Evolutionary conservation across 805 yeast species (phyloP).

Genomic region (Saturnispora sanitii): DNA sequence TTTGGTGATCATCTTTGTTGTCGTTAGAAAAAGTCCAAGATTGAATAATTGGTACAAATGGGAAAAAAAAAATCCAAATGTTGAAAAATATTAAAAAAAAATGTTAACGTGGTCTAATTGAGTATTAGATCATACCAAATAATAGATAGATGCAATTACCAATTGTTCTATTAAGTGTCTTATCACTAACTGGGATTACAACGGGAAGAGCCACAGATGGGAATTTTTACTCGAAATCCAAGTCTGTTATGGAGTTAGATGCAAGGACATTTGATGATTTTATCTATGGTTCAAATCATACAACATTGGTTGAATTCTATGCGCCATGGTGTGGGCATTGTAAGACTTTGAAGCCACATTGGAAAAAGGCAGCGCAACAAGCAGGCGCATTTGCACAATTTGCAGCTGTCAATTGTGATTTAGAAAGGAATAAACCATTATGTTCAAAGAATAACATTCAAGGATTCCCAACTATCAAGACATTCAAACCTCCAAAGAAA

Average conservation of each 20-base stretch:
- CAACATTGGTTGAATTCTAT: conserved; percentile 77
- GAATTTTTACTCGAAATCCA: conserved; percentile 18
- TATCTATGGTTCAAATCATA: conserved; percentile 60
- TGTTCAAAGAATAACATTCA: conserved; percentile 57
- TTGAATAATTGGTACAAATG: not conserved
- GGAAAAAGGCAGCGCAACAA: conserved; percentile 50
- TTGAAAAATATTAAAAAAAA: not conserved
- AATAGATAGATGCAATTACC: not conserved
- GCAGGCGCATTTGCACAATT: conserved; percentile 51
- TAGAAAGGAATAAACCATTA: conserved; percentile 50
- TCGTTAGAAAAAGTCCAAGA: not conserved
- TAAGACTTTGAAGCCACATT: conserved; percentile 55
- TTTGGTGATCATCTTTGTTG: conserved; percentile 69
- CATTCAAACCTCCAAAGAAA: conserved; percentile 73
- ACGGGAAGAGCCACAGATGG: not conserved
- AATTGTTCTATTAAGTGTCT: not conserved
- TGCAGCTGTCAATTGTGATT: conserved; percentile 84
- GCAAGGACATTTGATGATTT: conserved; percentile 50
- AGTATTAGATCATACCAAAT: no score
- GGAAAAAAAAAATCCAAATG: not conserved
- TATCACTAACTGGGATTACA: not conserved
- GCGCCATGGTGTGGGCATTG: conserved; percentile 99
- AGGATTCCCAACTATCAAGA: conserved; percentile 79
- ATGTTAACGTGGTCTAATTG: no score
- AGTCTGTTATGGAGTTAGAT: conserved; percentile 20